A percentile compares a stretch with the other conserved stretches of the same genome.
Conservation (phyloP, 2,329 filamentous ascomycete genomes). For the Bipolaris gigantea region DNA sequence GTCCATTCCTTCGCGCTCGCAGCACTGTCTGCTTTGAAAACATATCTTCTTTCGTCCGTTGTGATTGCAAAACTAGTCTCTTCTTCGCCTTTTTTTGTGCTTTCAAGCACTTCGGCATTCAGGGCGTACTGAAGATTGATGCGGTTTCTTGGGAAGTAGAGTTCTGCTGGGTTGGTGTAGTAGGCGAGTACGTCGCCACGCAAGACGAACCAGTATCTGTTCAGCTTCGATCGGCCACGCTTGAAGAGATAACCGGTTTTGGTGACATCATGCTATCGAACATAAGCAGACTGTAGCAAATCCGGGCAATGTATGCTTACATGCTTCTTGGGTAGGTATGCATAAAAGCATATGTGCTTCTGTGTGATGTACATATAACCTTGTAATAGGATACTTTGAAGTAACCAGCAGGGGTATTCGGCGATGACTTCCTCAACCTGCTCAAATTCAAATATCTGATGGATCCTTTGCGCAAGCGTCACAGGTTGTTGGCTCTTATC, state of each 20-base stretch:
- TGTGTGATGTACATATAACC: conserved; percentile 95
- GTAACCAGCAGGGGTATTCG: conserved; percentile 91
- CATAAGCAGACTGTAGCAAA: conserved; percentile 20
- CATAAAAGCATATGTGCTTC: conserved; percentile 94
- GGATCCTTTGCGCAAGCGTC: conserved; percentile 69
- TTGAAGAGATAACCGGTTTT: conserved; percentile 91
- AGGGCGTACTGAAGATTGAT: conserved; percentile 92
- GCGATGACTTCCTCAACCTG: conserved; percentile 81
- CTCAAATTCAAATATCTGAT: conserved; percentile 69
- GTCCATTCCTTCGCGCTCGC: conserved; percentile 96
- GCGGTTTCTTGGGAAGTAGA: conserved; percentile 89
- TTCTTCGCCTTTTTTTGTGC: conserved; percentile 70
- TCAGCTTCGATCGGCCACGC: conserved; percentile 85
- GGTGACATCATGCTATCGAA: conserved; percentile 53
- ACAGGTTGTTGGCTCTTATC: conserved; percentile 47
- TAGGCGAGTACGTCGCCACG: conserved; percentile 93
- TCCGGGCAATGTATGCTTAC: conserved; percentile 53
- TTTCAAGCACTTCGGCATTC: conserved; percentile 74
- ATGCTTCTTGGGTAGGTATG: conserved; percentile 91
- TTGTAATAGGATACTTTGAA: conserved; percentile 88
- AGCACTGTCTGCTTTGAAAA: conserved; percentile 85
- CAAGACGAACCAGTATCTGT: conserved; percentile 88
- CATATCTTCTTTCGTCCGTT: conserved; percentile 79
- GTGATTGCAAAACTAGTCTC: conserved; percentile 75
- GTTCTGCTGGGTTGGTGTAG: conserved; percentile 77